Base-by-base conservation (phyloP, 1,284 basidiomycete genomes). In the Rhodotorula sp. region DNA sequence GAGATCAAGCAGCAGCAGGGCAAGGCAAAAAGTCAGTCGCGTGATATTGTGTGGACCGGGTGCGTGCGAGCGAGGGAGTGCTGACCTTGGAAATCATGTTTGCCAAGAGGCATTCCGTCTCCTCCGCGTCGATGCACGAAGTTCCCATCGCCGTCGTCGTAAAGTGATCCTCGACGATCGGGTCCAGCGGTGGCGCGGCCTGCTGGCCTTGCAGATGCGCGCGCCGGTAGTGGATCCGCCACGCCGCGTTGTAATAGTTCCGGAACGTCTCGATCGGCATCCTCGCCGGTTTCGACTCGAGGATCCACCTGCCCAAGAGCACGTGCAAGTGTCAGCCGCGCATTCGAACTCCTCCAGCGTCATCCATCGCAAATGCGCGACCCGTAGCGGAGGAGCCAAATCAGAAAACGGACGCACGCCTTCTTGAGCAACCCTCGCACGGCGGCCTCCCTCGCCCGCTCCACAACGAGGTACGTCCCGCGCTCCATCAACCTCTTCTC, bases 61-160 rank as follows among this genome's bases (percentile, higher is more conserved):
- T 58, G 34, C 34, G 38, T 10, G 38, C n/a, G n/a, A 4, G 52
- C 23, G 23, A 45, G 2, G 6, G 38, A 7, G 4, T 26, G 78
- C 82, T 77, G 67, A 84, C 83, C 76, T 90, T 91, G 82, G 89
- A 93, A 55, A 98, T 91, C 89, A 95, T 90, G 79, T 93, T 95
- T 23, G 93, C 93, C 14, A 98, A 85, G 67, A 94, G 85, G 81
- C 95, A 98, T 81, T 98, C 95, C 23, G 93, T 89, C 82, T 98
- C 95, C 72, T 92, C 92, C 65, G 84, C 68, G 49, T 83, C 82
- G 49, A 84, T 81, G 0, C 79, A 75, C 5, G 7, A 70, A 70
- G 12, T 77, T 58, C 26, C 48, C 12, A 28, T 48, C 83, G 38
- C 8, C 38, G 38, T 12, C 38, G 38, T 43, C 38, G 38, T 14